Evolutionary conservation across 202 grass and related monocot genomes (phyloP).

Genomic region (Sporobolus alterniflorus): DNA sequence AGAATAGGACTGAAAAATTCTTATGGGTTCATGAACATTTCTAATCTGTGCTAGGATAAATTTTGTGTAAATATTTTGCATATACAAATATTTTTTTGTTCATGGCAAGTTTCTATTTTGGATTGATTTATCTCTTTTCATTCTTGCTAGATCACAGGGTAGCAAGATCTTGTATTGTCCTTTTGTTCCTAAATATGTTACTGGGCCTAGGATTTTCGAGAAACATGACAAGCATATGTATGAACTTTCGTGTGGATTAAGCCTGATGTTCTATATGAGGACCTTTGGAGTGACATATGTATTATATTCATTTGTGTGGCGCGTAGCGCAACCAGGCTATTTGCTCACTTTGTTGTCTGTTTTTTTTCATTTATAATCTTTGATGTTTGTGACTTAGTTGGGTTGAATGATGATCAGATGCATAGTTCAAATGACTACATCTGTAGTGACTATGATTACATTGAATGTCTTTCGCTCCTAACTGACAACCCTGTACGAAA

Average conservation of each 20-base stretch:
- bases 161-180: not conserved
- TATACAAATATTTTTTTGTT: not conserved
- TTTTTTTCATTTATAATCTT: not conserved
- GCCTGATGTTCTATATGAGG: constrained; percentile 51
- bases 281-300: not conserved
- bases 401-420: constrained; percentile 51
- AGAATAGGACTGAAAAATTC: not conserved
- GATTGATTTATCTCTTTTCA: not conserved
- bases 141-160: not conserved
- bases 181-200: not conserved
- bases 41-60: not conserved
- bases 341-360: not conserved
- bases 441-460: constrained; percentile 40
- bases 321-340: not conserved
- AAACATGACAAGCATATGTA: constrained; percentile 55
- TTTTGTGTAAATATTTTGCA: not conserved
- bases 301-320: not conserved
- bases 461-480: constrained; percentile 59
- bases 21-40: not conserved
- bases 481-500: constrained; percentile 34
- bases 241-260: constrained; percentile 43
- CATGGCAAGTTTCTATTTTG: not conserved
- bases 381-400: not conserved
- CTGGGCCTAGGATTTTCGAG: constrained; percentile 36
- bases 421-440: constrained; percentile 65